Conservation (phyloP, 208 protist species). For the Leishmania martiniquensis region DNA sequence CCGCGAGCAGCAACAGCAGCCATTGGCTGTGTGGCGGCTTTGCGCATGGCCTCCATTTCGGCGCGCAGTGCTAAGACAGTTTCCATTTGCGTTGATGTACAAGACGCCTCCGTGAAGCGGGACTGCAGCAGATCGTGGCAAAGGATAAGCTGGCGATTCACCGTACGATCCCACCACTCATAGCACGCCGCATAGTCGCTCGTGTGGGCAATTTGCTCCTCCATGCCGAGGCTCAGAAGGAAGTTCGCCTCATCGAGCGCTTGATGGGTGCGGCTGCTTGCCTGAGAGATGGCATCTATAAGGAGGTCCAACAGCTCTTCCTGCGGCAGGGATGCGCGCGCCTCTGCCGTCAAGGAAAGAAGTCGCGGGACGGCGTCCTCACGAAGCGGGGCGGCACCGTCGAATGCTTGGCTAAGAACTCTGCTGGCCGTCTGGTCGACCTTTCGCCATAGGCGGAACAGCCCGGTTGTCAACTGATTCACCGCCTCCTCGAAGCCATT, state of each 20-base stretch:
- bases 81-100: background rate
- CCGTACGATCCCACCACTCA: constrained; percentile 56
- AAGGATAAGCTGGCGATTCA: constrained; percentile 42
- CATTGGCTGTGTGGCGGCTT: constrained; percentile 41
- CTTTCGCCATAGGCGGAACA: constrained; percentile 36
- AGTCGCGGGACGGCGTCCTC: constrained; percentile 36
- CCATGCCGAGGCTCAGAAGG: constrained; percentile 57
- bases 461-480: constrained; percentile 17
- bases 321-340: constrained; percentile 27
- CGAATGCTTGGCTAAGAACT: constrained; percentile 37
- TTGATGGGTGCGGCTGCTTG: constrained; percentile 24
- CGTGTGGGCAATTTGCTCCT: constrained; percentile 69
- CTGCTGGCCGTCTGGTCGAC: constrained; percentile 39
- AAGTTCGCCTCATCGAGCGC: constrained; percentile 54
- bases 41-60: constrained; percentile 38
- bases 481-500: constrained; percentile 16
- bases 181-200: constrained; percentile 61
- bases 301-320: constrained; percentile 41
- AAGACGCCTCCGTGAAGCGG: background rate
- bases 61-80: constrained; percentile 10
- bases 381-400: constrained; percentile 19
- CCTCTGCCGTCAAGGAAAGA: constrained; percentile 32
- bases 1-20: constrained; percentile 41
- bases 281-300: constrained; percentile 46
- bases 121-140: constrained; percentile 44